Percentiles rank a stretch among this genome's conserved stretches.
These are phyloP conservation scores for Herpetomonas muscarum DNA, from an alignment of 208 protist species.

Conservation along the genomic window DNA sequence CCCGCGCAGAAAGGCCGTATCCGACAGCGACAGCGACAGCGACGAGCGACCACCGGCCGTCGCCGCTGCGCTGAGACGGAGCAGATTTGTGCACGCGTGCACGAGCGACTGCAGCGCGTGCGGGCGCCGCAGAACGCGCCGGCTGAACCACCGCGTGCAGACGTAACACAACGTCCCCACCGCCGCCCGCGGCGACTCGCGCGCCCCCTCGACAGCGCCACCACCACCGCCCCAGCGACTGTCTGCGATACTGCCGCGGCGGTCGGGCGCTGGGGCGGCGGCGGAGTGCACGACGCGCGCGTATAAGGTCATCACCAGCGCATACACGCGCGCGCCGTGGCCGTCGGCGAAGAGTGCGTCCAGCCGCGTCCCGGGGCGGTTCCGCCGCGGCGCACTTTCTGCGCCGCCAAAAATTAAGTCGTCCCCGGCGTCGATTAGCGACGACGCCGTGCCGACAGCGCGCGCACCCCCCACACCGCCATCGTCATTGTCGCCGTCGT, in stretches of 20 bases:
- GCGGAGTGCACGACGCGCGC: neutral
- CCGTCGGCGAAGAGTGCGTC: neutral
- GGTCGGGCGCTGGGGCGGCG: neutral
- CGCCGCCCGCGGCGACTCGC: no score
- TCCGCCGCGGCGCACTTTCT: no score
- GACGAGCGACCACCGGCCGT: neutral
- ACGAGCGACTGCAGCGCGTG: constrained; percentile 3
- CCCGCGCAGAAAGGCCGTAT: neutral
- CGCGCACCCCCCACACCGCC: no score
- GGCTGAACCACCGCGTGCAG: constrained; percentile 16
- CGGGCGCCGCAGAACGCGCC: constrained; percentile 5
- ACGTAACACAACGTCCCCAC: constrained; percentile 1
- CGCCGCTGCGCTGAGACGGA: neutral
- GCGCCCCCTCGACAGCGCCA: neutral
- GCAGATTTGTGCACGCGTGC: constrained; percentile 2
- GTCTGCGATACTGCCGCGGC: neutral
- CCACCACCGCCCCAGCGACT: neutral
- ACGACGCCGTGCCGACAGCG: no score
- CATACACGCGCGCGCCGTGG: constrained; percentile 1
- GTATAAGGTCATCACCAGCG: constrained; percentile 6
- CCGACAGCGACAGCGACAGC: constrained; percentile 5
- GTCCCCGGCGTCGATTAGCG: no score
- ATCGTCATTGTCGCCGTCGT: no score
- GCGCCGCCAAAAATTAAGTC: no score
- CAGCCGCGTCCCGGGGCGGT: neutral